Evolutionary conservation across 306 rosid genomes (phyloP), one percentile per base, ranked within the genome.

Genomic region (Gleditsia sinensis): DNA sequence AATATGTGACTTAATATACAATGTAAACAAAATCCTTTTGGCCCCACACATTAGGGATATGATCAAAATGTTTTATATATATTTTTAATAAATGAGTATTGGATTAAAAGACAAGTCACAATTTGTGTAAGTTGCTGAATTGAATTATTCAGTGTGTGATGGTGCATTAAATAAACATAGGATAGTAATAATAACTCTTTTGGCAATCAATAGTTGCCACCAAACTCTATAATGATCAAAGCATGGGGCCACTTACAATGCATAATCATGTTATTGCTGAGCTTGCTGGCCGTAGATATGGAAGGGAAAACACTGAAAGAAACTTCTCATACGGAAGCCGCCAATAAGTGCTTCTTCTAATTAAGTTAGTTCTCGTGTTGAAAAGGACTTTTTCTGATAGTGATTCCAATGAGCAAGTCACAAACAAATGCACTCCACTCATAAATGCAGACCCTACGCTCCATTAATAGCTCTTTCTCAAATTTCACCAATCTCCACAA

Each of bases 271-370:
- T n/a, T n/a, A n/a, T n/a, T n/a, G n/a, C n/a, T n/a, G n/a, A n/a
- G n/a, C n/a, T n/a, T n/a, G n/a, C n/a, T n/a, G n/a, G n/a, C n/a
- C n/a, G 12, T 51, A n/a, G 5, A 39, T 6, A 57, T 2, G 12
- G 6, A 53, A 69, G 49, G 12, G 5, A 24, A 40, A 58, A 48
- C 36, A 61, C 5, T 39, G 57, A 63, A 76, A 21, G 36, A 21
- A 75, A 13, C 49, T 66, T 28, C 40, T 55, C 69, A 56, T 34
- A 9, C 9, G 67, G 6, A 33, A 76, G 75, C 61, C 32, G 24
- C 32, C 61, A 76, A 20, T 37, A 45, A 66, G 62, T 49, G 64
- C 24, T 12, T 23, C 25, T 65, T 19, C 33, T 27, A 69, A 67
- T n/a, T n/a, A n/a, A n/a, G n/a, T n/a, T n/a, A n/a, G n/a, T n/a